These are phyloP conservation scores for Steccherinum ochraceum DNA, from an alignment of 768 basidiomycete genomes.

Conservation along the genomic window DNA sequence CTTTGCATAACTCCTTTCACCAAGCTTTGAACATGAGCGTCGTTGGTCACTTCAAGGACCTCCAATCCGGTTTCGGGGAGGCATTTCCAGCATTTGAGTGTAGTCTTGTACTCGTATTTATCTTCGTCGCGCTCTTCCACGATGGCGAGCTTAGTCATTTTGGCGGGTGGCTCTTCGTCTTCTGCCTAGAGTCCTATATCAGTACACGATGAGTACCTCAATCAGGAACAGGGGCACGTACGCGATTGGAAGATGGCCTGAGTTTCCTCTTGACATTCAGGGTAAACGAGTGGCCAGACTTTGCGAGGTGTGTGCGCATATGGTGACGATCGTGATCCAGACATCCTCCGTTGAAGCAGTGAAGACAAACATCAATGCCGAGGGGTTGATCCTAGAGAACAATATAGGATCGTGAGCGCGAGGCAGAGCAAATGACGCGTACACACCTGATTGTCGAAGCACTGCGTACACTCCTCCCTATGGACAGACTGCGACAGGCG, in stretches of 20 bases:
- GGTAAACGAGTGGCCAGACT: conserved; percentile 68
- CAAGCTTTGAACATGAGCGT: conserved; percentile 45
- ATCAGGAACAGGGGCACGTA: conserved; percentile 32
- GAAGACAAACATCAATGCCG: conserved; percentile 86
- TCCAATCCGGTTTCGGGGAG: conserved; percentile 42
- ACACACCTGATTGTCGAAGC: conserved; percentile 88
- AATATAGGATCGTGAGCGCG: conserved; percentile 1
- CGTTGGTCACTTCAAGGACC: conserved; percentile 31
- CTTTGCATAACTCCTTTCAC: conserved; percentile 70
- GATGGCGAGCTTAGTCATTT: conserved; percentile 89
- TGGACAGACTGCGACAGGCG: conserved; percentile 68
- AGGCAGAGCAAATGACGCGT: too few relatives aligned
- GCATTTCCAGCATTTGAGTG: conserved; percentile 74
- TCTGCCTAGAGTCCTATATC: conserved; percentile 42
- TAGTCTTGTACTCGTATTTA: conserved; percentile 64
- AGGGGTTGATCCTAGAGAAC: conserved; percentile 58
- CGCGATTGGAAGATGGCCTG: conserved; percentile 60
- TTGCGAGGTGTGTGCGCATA: conserved; percentile 62
- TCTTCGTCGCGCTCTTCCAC: conserved; percentile 83
- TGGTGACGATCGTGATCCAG: conserved; percentile 58
- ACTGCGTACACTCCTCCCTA: conserved; percentile 94
- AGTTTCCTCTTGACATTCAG: conserved; percentile 73
- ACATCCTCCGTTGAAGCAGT: conserved; percentile 95
- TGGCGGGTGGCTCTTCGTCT: conserved; percentile 78
- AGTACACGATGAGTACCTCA: neutral